Evolutionary conservation across 768 basidiomycete genomes (phyloP).

Genomic region (Termitomyces sp.): DNA sequence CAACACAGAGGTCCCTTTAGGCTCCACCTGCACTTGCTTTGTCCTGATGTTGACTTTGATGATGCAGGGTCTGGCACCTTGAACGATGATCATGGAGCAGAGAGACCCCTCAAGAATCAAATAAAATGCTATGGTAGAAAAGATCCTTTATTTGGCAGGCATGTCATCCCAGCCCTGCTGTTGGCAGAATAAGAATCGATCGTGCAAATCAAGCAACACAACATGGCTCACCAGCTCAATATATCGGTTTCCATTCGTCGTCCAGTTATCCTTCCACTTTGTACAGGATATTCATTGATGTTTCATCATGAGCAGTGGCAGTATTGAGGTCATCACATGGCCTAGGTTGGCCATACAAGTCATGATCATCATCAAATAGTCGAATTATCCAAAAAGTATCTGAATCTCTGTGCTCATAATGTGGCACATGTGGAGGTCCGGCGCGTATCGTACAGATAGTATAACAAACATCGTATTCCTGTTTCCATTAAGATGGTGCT

Average conservation of each 20-base stretch:
- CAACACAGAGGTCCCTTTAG: constrained; percentile 48
- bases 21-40: constrained; percentile 59
- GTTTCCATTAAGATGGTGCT: constrained; percentile 7
- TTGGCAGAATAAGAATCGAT: constrained; percentile 6
- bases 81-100: constrained; percentile 83
- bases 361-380: background rate
- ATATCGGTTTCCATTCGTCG: constrained; percentile 67
- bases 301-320: constrained; percentile 82
- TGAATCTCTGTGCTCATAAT: constrained; percentile 49
- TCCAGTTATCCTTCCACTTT: constrained; percentile 65
- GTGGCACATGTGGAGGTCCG: constrained; percentile 47
- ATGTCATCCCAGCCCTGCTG: constrained; percentile 50
- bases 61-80: constrained; percentile 69
- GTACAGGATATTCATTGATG: constrained; percentile 72
- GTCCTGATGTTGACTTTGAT: constrained; percentile 81
- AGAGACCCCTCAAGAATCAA: constrained; percentile 62
- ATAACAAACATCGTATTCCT: constrained; percentile 75
- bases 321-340: constrained; percentile 63
- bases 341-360: constrained; percentile 30
- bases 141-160: constrained; percentile 58
- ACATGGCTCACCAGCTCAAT: constrained; percentile 59
- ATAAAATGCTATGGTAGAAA: constrained; percentile 78
- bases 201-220: background rate
- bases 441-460: constrained; percentile 56
- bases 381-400: constrained; percentile 40